phyloP scores from a whole-genome alignment of 2,329 filamentous ascomycete species.

The Neonectria punicea region DNA sequence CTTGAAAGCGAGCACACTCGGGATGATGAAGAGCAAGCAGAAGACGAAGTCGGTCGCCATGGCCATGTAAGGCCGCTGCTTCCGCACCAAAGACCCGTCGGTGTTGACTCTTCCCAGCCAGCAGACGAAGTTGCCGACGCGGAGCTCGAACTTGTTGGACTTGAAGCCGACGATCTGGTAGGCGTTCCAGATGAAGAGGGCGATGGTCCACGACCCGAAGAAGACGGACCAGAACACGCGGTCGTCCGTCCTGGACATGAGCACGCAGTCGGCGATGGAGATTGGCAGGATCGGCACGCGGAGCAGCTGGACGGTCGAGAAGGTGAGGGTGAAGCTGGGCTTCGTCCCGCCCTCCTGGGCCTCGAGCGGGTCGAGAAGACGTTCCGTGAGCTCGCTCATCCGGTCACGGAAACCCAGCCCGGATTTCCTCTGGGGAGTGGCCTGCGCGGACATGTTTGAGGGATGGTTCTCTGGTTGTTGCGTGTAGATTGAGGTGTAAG shows the following conservation, averaged over 20 bases:
- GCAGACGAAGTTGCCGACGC: slow-evolving; percentile 37
- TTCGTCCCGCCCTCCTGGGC: slow-evolving; percentile 16
- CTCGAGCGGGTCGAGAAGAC: slow-evolving; percentile 31
- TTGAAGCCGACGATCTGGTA: slow-evolving; percentile 19
- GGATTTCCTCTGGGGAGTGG: neutral
- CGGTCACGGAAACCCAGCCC: slow-evolving; percentile 15
- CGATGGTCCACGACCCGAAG: slow-evolving; percentile 28
- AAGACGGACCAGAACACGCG: slow-evolving; percentile 10
- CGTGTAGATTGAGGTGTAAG: neutral
- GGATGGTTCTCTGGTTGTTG: neutral
- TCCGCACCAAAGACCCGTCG: neutral
- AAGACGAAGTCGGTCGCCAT: slow-evolving; percentile 35
- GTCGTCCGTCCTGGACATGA: slow-evolving; percentile 9
- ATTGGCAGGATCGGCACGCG: slow-evolving; percentile 29
- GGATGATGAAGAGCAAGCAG: slow-evolving; percentile 32
- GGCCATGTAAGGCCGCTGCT: slow-evolving; percentile 20
- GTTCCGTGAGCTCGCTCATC: slow-evolving; percentile 28
- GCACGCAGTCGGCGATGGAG: slow-evolving; percentile 28
- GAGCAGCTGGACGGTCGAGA: slow-evolving; percentile 31
- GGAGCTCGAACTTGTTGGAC: slow-evolving; percentile 35
- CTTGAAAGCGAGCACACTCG: slow-evolving; percentile 23
- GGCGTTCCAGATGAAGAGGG: slow-evolving; percentile 27
- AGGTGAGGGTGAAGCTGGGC: slow-evolving; percentile 25
- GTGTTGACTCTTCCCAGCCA: slow-evolving; percentile 26
- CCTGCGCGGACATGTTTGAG: neutral